Base-by-base conservation (phyloP, 805 yeast genomes). In the Candida ascalaphidarum region DNA sequence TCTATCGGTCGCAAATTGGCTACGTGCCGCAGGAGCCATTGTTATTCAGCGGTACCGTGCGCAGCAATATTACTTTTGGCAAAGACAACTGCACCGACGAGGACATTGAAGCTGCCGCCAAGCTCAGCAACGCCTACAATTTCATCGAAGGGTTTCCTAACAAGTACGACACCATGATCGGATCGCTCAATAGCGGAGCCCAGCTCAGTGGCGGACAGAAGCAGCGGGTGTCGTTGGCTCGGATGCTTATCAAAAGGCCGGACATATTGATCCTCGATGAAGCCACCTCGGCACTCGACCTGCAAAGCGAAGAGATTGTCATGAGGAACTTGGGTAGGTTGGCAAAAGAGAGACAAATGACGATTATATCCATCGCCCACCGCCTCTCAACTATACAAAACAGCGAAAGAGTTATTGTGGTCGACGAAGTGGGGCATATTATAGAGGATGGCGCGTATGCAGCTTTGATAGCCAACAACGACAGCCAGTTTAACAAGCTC, bases 171-270 rank as follows among this genome's bases (percentile, higher is more conserved):
- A 89, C 97, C 0, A 60, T 68, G 12, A 83, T 88, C 12, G 96
- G 96, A 0, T 76, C 95, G 1, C 44, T 61, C n/a, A 54, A 53
- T 28, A 71, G 89, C 30, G 92, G 94, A 11, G 57, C 68, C 2
- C 95, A 85, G 46, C 62, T 89, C 31, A 81, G 94, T 35, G 97
- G 96, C 13, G 97, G 97, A 11, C 97, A 89, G 52, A 83, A 82
- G 57, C 97, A 89, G 52, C 63, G 97, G 41, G 77, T 89, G 24
- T 94, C 96, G 6, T 65, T 89, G 33, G 96, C 96, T 1, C 68
- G 97, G 35, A 84, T 96, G 0, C 65, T 89, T 29, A 65, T 89
- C 28, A 64, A 82, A 29, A 68, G 77, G 25, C 96, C 97, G 2
- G 67, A 78, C 5, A 67, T 89, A n/a, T 58, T 89, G 33, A 74